phyloP scores from a whole-genome alignment of 805 yeast species.

The Starmerella bombicola region DNA sequence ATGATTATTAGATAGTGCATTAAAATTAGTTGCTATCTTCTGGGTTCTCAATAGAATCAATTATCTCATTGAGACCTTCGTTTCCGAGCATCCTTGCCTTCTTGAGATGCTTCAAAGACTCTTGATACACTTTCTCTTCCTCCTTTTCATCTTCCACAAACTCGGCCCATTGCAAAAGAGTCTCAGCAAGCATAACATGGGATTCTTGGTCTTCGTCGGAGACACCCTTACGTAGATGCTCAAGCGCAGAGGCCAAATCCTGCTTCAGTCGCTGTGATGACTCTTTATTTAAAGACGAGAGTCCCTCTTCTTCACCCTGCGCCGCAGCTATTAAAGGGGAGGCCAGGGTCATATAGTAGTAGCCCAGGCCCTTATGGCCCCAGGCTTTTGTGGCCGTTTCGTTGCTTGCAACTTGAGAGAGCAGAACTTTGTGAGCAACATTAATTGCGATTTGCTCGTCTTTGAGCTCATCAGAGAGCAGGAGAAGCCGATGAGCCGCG shows the following conservation, averaged over 20 bases:
- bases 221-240: conserved; percentile 45
- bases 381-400: conserved; percentile 3
- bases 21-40: conserved; percentile 1
- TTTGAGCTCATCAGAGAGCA: conserved; percentile 13
- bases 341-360: conserved; percentile 25
- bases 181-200: conserved; percentile 80
- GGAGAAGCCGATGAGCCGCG: conserved; percentile 14
- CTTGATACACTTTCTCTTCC: conserved; percentile 52
- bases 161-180: conserved; percentile 67
- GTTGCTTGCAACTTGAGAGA: conserved; percentile 1
- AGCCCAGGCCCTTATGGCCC: conserved; percentile 28
- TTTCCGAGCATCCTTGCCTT: conserved; percentile 28
- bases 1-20: neutral
- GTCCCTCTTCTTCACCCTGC: conserved; percentile 25
- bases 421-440: conserved; percentile 2
- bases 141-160: conserved; percentile 49
- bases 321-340: conserved; percentile 24
- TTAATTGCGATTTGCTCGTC: neutral
- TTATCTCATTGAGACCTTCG: conserved; percentile 29
- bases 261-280: conserved; percentile 17
- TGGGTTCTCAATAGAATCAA: conserved; percentile 26
- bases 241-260: conserved; percentile 38
- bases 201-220: conserved; percentile 64
- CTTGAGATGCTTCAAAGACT: conserved; percentile 43
- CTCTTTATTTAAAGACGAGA: conserved; percentile 18